Percentiles rank a stretch among this genome's conserved stretches.
Evolutionary conservation across 2,329 filamentous ascomycete species (phyloP).

Genomic region (Nannizzia gypsea): DNA sequence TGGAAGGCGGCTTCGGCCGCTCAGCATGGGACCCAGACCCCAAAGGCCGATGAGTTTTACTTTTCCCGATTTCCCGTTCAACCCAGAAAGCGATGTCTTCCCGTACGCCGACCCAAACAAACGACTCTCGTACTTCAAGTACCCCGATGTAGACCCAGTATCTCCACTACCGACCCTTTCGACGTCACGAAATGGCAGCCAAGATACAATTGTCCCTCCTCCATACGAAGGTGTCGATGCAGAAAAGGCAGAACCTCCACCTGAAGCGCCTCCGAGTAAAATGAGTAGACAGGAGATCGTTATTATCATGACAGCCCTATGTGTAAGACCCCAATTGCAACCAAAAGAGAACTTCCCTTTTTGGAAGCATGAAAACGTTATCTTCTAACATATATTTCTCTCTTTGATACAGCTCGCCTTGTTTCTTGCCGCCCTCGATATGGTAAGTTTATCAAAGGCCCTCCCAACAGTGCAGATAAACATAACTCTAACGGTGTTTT

Average conservation of each 20-base stretch:
- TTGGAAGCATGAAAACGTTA: too few species aligned
- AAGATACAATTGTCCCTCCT: slow-evolving; percentile 5
- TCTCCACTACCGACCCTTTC: not conserved
- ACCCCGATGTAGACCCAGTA: not conserved
- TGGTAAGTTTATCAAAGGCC: slow-evolving; percentile 25
- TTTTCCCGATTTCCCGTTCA: slow-evolving; percentile 6
- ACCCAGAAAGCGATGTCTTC: slow-evolving; percentile 5
- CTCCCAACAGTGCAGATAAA: not conserved
- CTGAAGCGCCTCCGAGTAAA: slow-evolving; percentile 2
- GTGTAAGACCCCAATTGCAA: slow-evolving; percentile 10
- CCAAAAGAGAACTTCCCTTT: too few species aligned
- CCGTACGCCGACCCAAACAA: slow-evolving; percentile 1
- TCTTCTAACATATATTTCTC: not conserved
- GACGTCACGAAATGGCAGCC: not conserved
- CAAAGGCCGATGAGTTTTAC: slow-evolving; percentile 5
- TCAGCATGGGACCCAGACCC: not conserved
- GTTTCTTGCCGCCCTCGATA: slow-evolving; percentile 51
- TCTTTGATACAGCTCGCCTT: slow-evolving; percentile 37
- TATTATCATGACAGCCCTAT: slow-evolving; percentile 14
- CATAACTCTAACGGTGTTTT: not conserved
- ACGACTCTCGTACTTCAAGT: slow-evolving; percentile 4
- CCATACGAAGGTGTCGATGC: not conserved
- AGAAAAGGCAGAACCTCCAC: slow-evolving; percentile 6
- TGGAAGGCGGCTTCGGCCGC: not conserved
- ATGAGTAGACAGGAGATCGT: slow-evolving; percentile 12